Conservation (phyloP, 164 flowering plant genomes). For the Kalanchoe fedtschenkoi region DNA sequence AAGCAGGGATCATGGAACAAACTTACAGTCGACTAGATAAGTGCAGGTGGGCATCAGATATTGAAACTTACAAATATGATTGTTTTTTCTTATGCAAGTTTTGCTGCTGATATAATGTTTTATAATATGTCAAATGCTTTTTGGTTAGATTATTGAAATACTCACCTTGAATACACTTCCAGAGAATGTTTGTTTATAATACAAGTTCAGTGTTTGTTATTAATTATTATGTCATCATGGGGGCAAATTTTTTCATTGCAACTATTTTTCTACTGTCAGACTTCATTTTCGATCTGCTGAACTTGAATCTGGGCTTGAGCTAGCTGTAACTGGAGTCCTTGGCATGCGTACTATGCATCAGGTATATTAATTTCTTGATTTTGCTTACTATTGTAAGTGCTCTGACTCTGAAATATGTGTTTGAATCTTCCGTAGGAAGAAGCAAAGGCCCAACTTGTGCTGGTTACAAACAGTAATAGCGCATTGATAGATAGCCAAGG, state of each 20-base stretch:
- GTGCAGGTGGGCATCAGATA: conserved; percentile 35
- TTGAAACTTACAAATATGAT: background rate
- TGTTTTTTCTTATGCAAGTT: background rate
- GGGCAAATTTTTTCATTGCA: background rate
- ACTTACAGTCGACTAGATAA: conserved; percentile 61
- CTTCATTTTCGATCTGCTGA: conserved; percentile 50
- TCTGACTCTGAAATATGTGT: background rate
- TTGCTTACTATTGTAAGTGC: background rate
- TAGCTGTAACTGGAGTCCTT: conserved; percentile 71
- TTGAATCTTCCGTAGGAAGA: conserved; percentile 31
- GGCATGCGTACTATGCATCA: conserved; percentile 82
- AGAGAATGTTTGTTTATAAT: no score
- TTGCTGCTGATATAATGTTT: no score
- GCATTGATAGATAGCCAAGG: conserved; percentile 14
- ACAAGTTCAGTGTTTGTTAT: background rate
- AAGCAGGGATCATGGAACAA: conserved; percentile 64
- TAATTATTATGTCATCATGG: background rate
- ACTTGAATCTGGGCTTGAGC: conserved; percentile 45
- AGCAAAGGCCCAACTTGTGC: conserved; percentile 73
- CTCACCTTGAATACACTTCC: no score
- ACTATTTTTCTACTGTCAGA: conserved; percentile 18
- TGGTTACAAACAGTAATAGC: conserved; percentile 30
- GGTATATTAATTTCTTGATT: conserved; percentile 23
- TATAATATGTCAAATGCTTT: background rate
- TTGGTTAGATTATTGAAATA: no score